A percentile compares a stretch with the other conserved stretches of the same genome.
Evolutionary conservation across 192 early-diverging fungal genomes (phyloP).

Genomic region (Coemansia sp.): DNA sequence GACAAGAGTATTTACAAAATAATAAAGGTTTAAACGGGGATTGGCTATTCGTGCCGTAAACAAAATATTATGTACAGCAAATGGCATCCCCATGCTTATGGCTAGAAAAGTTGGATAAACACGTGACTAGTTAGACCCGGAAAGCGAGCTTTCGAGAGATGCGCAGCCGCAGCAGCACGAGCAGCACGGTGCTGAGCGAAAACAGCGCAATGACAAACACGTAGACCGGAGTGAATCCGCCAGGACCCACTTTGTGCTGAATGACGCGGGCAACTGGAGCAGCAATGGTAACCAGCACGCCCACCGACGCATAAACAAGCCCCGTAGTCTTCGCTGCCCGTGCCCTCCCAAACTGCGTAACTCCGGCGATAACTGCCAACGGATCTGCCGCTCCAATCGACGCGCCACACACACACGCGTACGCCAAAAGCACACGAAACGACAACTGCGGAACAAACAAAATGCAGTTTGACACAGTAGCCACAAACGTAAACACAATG

Average conservation of each 20-base stretch:
- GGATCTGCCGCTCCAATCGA: constrained; percentile 48
- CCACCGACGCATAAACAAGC: constrained; percentile 41
- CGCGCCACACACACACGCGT: constrained; percentile 44
- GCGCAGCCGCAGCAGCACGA: constrained; percentile 26
- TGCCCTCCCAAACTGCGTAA: constrained; percentile 36
- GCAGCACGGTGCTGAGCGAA: constrained; percentile 28
- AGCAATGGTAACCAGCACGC: constrained; percentile 22
- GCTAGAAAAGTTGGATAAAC: neutral
- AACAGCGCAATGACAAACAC: constrained; percentile 29
- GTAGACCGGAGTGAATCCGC: constrained; percentile 22
- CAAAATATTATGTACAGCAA: neutral
- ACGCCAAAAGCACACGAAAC: constrained; percentile 32
- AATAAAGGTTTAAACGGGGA: neutral
- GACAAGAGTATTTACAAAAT: neutral
- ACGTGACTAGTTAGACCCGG: constrained; percentile 6
- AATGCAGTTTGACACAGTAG: constrained; percentile 34
- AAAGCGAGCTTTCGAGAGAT: constrained; percentile 26
- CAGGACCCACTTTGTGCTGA: constrained; percentile 17
- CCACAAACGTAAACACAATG: constrained; percentile 21
- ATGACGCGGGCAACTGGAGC: constrained; percentile 36
- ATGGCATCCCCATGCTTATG: neutral
- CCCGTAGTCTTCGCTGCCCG: constrained; percentile 29
- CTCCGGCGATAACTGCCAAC: constrained; percentile 40
- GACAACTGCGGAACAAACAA: constrained; percentile 35
- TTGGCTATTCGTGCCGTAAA: neutral